Base-by-base conservation (phyloP, 139 green algal species). In the Haematococcus lacustris region DNA sequence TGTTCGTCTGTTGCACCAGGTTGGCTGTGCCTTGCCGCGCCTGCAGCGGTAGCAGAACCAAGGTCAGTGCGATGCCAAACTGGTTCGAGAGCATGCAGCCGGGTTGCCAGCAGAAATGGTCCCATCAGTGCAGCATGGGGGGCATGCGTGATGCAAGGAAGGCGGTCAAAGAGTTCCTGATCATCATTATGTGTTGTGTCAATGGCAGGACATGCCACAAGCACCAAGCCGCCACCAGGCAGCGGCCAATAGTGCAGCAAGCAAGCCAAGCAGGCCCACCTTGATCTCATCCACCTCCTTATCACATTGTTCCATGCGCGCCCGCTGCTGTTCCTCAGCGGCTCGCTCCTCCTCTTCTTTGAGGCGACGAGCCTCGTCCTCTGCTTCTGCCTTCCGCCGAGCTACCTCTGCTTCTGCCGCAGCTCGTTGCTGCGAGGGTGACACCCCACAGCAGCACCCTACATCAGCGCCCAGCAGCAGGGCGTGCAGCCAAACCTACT, bases 211-310 rank as follows among this genome's bases (percentile, higher is more conserved):
- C n/a, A n/a, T n/a, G n/a, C n/a, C n/a, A n/a, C n/a, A n/a, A n/a
- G n/a, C n/a, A n/a, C n/a, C n/a, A n/a, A n/a, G n/a, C n/a, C n/a
- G n/a, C n/a, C n/a, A n/a, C n/a, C n/a, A n/a, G n/a, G n/a, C n/a
- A n/a, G n/a, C n/a, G n/a, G n/a, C n/a, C n/a, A n/a, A n/a, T n/a
- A n/a, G n/a, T n/a, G n/a, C n/a, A n/a, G n/a, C n/a, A n/a, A n/a
- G n/a, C n/a, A n/a, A n/a, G 43, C 6, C 47, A 64, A 33, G 32
- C 47, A 1, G 9, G 47, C 69, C 2, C 69, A 74, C 69, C 69
- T 74, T 74, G 59, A 74, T 79, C 40, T 79, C 73, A 34, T 59
- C 73, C 57, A 79, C 50, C 73, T 79, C 73, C 59, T 74, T 74
- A 57, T 67, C 39, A 9, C 65, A 68, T 67, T 79, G 73, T 40